These are phyloP conservation scores for Xylariaceae sp. DNA, from an alignment of 2,329 filamentous ascomycete genomes.

Conservation along the genomic window DNA sequence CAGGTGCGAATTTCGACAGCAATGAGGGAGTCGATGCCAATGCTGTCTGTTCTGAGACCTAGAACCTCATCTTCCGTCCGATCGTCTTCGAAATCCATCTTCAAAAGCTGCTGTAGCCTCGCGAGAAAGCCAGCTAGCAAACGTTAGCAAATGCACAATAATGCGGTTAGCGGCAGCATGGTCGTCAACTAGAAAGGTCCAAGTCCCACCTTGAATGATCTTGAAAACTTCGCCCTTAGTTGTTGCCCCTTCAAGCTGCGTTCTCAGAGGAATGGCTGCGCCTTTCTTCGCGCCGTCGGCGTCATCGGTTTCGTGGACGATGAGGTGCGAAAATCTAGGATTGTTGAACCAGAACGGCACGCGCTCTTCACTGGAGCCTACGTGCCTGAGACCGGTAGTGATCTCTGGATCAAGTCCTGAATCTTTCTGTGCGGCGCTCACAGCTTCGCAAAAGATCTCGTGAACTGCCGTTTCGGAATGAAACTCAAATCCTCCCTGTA, in stretches of 20 bases:
- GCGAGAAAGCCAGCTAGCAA: neutral
- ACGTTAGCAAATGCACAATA: neutral
- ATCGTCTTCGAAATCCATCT: neutral
- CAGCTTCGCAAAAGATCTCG: slow-evolving; percentile 2
- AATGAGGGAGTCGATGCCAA: slow-evolving; percentile 13
- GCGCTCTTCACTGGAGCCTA: neutral
- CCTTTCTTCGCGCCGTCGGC: neutral
- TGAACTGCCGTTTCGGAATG: slow-evolving; percentile 1
- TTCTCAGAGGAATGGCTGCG: neutral
- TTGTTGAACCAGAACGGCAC: neutral
- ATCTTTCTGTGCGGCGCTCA: neutral
- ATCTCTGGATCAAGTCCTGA: neutral
- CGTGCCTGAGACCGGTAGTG: neutral
- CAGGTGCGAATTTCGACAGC: slow-evolving; percentile 15
- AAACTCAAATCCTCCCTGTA: neutral
- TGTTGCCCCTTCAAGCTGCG: neutral
- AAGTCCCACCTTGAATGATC: neutral
- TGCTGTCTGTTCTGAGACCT: no score
- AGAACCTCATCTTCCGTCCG: no score
- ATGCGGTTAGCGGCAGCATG: neutral
- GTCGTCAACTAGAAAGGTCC: neutral
- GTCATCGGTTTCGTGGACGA: neutral
- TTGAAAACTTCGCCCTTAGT: neutral
- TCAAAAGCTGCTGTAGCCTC: neutral
- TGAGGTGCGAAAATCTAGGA: neutral